Evolutionary conservation across 1,284 basidiomycete species (phyloP), one percentile per base, ranked within the genome.

Genomic region (Gomphus bonarii): DNA sequence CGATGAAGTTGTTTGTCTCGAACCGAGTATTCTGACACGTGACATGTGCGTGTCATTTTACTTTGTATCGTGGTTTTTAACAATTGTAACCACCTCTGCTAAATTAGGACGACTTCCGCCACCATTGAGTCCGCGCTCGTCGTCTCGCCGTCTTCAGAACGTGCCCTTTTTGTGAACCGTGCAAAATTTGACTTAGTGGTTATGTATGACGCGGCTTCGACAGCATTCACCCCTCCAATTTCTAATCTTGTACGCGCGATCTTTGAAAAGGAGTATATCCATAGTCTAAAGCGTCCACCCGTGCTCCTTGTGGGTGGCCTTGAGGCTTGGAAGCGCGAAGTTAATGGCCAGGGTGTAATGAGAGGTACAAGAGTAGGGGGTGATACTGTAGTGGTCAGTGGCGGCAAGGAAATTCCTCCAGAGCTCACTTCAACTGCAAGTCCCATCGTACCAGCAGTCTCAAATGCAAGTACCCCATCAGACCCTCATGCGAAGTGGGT

Each of bases 171-270:
- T 69, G 70, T 74, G 28, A 85, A 88, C 58, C 85, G 95, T 30
- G 81, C 92, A 66, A 85, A 85, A 63, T 97, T 90, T 68, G 94
- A 98, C 63, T 71, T 97, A 14, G 82, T 98, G n/a, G 89, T 89
- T 10, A 73, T 98, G 2, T 94, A 93, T 68, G 95, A 99, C 68
- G 70, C 80, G 47, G 71, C 75, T 5, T 93, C 91, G 1, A 75
- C 76, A 30, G 70, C 72, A 1, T 65, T 70, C 11, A 69, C 73
- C 3, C 75, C 78, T 0, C 78, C 86, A 0, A 69, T 88, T n/a
- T 75, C 78, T 1, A 68, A 75, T 11, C 75, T 95, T 35, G 75
- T 83, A 58, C 73, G 77, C 14, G 78, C 85, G 3, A 88, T 95
- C 44, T 85, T 81, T 68, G 86, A 88, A 63, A 74, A 74, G 30